Evolutionary conservation across 2,329 filamentous ascomycete genomes (phyloP).

Genomic region (Phoma sp.): DNA sequence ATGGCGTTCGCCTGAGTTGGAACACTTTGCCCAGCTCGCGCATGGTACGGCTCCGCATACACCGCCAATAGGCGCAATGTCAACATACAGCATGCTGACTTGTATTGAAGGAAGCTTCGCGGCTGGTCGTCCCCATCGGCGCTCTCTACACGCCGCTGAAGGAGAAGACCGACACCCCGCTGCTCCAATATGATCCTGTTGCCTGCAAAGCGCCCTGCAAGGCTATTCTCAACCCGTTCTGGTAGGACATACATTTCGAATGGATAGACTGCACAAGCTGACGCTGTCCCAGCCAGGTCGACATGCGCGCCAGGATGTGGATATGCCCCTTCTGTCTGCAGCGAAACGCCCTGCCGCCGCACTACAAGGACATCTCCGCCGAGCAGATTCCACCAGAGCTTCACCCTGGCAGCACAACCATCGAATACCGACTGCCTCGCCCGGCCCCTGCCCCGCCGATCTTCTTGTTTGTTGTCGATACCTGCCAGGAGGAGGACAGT

Average conservation of each 20-base stretch:
- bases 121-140: slow-evolving; percentile 94
- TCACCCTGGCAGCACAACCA: slow-evolving; percentile 84
- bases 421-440: slow-evolving; percentile 82
- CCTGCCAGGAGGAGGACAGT: slow-evolving; percentile 88
- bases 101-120: slow-evolving; percentile 78
- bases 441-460: slow-evolving; percentile 87
- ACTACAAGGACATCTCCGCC: slow-evolving; percentile 89
- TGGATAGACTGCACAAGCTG: slow-evolving; percentile 19
- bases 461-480: slow-evolving; percentile 87
- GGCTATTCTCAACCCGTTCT: slow-evolving; percentile 95
- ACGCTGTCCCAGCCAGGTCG: slow-evolving; percentile 70
- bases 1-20: slow-evolving; percentile 96
- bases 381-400: slow-evolving; percentile 85
- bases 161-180: slow-evolving; percentile 86
- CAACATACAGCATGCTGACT: slow-evolving; percentile 35
- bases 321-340: slow-evolving; percentile 89
- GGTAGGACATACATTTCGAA: slow-evolving; percentile 62
- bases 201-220: slow-evolving; percentile 96
- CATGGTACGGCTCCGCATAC: slow-evolving; percentile 66
- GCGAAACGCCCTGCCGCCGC: slow-evolving; percentile 80
- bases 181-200: slow-evolving; percentile 95
- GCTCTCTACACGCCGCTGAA: slow-evolving; percentile 95
- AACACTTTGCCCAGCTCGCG: slow-evolving; percentile 98
- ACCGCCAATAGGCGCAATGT: slow-evolving; percentile 13
- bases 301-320: slow-evolving; percentile 83